phyloP scores from a whole-genome alignment of 768 basidiomycete genomes.

The Ephemerocybe angulata region DNA sequence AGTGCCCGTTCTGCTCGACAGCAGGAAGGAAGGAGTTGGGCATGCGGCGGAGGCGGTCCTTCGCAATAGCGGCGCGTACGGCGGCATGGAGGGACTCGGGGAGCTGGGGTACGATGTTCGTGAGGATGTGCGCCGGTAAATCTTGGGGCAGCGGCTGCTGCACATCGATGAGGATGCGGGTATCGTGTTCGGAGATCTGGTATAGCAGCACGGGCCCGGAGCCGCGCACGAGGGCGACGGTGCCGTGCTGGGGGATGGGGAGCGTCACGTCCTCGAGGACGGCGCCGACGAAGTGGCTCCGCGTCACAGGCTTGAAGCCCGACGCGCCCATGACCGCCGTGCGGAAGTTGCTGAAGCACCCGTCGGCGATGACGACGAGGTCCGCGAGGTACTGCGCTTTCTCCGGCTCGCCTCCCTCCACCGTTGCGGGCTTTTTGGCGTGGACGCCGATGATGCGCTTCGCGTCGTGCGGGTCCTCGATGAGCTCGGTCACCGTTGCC shows the following conservation, averaged over 20 bases:
- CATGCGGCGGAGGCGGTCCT: conserved; percentile 83
- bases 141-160: conserved; percentile 79
- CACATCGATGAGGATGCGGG: conserved; percentile 90
- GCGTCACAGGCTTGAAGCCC: conserved; percentile 49
- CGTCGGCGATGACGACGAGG: conserved; percentile 87
- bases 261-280: conserved; percentile 73
- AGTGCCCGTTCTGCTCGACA: conserved; percentile 54
- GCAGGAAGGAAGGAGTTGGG: conserved; percentile 93
- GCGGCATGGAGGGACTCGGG: conserved; percentile 67
- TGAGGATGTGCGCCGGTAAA: conserved; percentile 61
- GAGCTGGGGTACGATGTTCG: conserved; percentile 75
- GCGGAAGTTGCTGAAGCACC: conserved; percentile 93
- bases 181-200: conserved; percentile 86
- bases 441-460: conserved; percentile 63
- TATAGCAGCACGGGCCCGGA: conserved; percentile 90
- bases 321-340: conserved; percentile 54
- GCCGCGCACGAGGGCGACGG: conserved; percentile 75
- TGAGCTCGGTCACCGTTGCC: conserved; percentile 74
- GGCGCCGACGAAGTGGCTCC: conserved; percentile 81
- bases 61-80: conserved; percentile 66
- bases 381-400: conserved; percentile 62
- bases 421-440: conserved; percentile 50
- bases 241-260: conserved; percentile 77
- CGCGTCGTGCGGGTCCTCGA: conserved; percentile 46
- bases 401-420: conserved; percentile 17